Conservation (phyloP, 2,329 filamentous ascomycete species). For the Moelleriella libera region DNA sequence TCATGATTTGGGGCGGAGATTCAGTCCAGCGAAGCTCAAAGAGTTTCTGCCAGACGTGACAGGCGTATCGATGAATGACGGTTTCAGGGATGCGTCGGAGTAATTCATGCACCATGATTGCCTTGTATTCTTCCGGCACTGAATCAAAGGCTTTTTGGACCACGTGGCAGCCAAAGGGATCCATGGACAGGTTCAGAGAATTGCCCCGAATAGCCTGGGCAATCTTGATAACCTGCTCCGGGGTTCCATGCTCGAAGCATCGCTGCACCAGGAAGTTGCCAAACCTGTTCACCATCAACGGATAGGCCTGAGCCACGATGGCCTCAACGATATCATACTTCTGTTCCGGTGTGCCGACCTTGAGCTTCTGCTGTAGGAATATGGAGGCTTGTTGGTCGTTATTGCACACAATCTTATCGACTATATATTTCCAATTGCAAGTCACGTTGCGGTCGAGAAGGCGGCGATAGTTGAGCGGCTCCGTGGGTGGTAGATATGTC, state of each 20-base stretch:
- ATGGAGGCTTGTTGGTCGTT: slow-evolving; percentile 99
- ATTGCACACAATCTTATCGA: slow-evolving; percentile 98
- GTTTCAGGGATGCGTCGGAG: slow-evolving; percentile 92
- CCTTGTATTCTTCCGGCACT: slow-evolving; percentile 94
- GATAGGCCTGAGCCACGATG: slow-evolving; percentile 88
- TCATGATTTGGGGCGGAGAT: slow-evolving; percentile 95
- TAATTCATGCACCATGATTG: slow-evolving; percentile 96
- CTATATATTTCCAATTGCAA: slow-evolving; percentile 98
- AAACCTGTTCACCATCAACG: slow-evolving; percentile 95
- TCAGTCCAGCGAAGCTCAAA: slow-evolving; percentile 95
- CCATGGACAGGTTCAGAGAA: slow-evolving; percentile 90
- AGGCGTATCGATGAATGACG: slow-evolving; percentile 95
- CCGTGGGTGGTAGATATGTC: slow-evolving; percentile 73
- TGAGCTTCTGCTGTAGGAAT: slow-evolving; percentile 97
- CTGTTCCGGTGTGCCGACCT: slow-evolving; percentile 86
- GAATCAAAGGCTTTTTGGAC: slow-evolving; percentile 98
- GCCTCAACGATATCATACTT: slow-evolving; percentile 96
- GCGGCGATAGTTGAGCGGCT: slow-evolving; percentile 92
- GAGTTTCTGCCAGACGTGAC: slow-evolving; percentile 98
- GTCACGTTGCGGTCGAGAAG: slow-evolving; percentile 90
- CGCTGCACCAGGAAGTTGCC: slow-evolving; percentile 97
- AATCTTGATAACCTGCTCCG: slow-evolving; percentile 88
- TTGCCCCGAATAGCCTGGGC: slow-evolving; percentile 89
- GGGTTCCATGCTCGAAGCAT: slow-evolving; percentile 95
- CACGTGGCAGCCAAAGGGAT: slow-evolving; percentile 95